Base-by-base conservation (phyloP, 2,329 filamentous ascomycete genomes). In the Mycosphaerella sp. region DNA sequence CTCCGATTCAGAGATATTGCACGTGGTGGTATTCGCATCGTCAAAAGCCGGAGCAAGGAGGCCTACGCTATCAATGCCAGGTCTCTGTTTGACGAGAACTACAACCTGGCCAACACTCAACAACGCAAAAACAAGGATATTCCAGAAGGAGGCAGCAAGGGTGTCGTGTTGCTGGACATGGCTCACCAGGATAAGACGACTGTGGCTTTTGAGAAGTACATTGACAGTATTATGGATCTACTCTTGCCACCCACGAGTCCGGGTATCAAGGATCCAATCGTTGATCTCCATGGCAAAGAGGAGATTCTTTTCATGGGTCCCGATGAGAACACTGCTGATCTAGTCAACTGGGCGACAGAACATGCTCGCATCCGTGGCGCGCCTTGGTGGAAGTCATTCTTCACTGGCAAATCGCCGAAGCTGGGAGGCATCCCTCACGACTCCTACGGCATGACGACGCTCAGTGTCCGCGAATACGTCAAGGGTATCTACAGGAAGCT, bases 51-150 rank as follows among this genome's bases (percentile, higher is more conserved):
- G 65, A 96, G 91, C 74, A 89, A 90, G 72, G 93, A 98, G 72
- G 89, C 91, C 2, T 98, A 96, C 70, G 82, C 86, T 58, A 97
- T 97, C 78, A 98, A 98, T 69, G 91, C 91, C 38, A 86, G 93
- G 56, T 95, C 90, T 54, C 80, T 98, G 59, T 98, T 98, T 66
- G 93, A 98, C 65, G 93, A 98, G 76, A 98, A 98, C 75, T 98
- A 98, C 74, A 95, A 93, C 60, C 81, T 98, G 57, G 92, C 93
- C 61, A 97, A 95, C 74, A 98, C 93, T 0, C 93, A 98, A 74
- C 93, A 98, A 76, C 89, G 93, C 69, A 98, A 98, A 82, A 98
- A 98, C 80, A 98, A 98, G 78, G 93, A 98, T 67, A 98, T 98
- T 49, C 93, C 93, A 2, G 93, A 98, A 76, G 93, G 93, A 60